A percentile compares a stretch with the other conserved stretches of the same genome.
phyloP scores from a whole-genome alignment of 2,329 filamentous ascomycete genomes.

The Pseudocercospora musae region DNA sequence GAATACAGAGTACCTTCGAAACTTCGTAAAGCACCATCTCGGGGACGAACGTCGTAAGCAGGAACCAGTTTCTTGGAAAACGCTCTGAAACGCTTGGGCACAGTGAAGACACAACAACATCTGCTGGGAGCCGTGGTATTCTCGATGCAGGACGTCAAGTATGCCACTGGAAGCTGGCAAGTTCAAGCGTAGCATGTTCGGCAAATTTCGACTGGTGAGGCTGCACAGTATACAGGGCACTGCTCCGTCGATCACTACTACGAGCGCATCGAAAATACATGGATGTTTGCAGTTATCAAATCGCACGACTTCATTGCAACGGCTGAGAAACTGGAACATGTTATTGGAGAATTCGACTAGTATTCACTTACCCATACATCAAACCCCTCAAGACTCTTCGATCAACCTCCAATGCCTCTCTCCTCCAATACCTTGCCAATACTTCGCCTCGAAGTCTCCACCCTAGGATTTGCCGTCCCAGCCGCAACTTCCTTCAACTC shows the following conservation, averaged over 20 bases:
- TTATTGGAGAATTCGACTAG: background rate
- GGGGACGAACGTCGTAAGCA: background rate
- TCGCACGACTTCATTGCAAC: background rate
- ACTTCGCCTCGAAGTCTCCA: slow-evolving; percentile 10
- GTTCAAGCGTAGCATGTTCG: background rate
- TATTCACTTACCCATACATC: background rate
- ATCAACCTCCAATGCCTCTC: slow-evolving; percentile 5
- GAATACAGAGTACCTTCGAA: background rate
- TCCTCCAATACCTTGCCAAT: slow-evolving; percentile 1
- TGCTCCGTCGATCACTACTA: background rate
- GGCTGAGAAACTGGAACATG: background rate
- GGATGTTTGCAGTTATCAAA: background rate
- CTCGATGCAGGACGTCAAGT: background rate
- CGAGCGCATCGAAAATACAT: background rate
- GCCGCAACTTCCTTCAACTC: slow-evolving; percentile 21
- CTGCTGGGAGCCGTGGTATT: background rate
- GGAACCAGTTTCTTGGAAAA: background rate
- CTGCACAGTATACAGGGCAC: background rate
- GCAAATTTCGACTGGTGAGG: background rate
- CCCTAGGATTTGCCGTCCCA: slow-evolving; percentile 9
- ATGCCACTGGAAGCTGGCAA: background rate
- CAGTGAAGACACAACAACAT: background rate
- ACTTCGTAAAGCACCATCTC: background rate
- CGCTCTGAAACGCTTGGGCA: background rate
- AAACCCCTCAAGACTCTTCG: background rate